These are phyloP conservation scores for Quercus mongolica DNA, from an alignment of 306 rosid species.

Conservation along the genomic window DNA sequence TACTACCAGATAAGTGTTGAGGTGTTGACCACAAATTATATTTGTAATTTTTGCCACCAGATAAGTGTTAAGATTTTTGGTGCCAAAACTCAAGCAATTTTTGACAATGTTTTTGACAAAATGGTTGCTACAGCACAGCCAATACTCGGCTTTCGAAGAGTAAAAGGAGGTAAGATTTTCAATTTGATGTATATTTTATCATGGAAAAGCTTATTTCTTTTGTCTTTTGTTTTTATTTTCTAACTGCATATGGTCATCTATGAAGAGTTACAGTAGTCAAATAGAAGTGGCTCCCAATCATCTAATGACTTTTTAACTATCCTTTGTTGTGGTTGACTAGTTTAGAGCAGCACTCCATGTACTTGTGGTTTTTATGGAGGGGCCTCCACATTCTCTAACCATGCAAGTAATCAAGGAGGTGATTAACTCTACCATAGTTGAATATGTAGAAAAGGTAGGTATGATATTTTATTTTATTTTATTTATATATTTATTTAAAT, in stretches of 20 bases:
- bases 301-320: neutral
- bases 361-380: neutral
- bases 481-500: neutral
- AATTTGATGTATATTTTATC: neutral
- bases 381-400: neutral
- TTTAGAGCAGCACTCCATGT: neutral
- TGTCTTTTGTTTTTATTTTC: neutral
- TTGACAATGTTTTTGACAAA: slow-evolving; percentile 58
- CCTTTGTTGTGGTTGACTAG: neutral
- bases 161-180: slow-evolving; percentile 71
- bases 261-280: neutral
- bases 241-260: neutral
- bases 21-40: neutral
- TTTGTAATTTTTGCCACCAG: slow-evolving; percentile 33
- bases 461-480: neutral
- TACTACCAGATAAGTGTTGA: neutral
- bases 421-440: slow-evolving; percentile 66
- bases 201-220: neutral
- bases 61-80: slow-evolving; percentile 64
- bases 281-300: neutral
- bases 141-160: slow-evolving; percentile 89
- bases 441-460: slow-evolving; percentile 74
- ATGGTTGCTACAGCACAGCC: slow-evolving; percentile 93
- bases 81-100: slow-evolving; percentile 54
- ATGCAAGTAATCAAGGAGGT: slow-evolving; percentile 62